A percentile compares a stretch with the other conserved stretches of the same genome.
Conservation (phyloP, 345 rosid species). For the Salix exigua region DNA sequence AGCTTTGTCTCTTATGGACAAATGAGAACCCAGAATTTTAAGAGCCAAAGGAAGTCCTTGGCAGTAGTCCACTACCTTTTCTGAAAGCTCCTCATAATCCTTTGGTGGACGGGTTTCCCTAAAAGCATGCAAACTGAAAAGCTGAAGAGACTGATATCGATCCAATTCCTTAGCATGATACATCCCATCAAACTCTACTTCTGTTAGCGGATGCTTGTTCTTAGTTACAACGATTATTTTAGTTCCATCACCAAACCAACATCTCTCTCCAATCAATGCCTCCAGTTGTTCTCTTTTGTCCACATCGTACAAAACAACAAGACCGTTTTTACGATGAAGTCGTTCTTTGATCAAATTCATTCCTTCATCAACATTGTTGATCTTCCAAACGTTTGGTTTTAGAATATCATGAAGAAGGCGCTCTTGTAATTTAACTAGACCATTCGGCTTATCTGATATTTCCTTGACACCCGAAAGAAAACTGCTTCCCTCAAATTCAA, state of each 20-base stretch:
- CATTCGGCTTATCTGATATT: not conserved
- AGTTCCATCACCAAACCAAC: not conserved
- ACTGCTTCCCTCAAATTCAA: not conserved
- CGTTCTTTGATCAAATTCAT: slow-evolving; percentile 4
- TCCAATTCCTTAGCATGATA: not conserved
- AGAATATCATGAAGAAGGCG: not conserved
- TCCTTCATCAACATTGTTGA: not conserved
- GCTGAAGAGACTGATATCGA: not conserved
- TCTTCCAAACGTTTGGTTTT: not conserved
- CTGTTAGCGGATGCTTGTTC: not conserved
- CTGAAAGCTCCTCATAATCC: not conserved
- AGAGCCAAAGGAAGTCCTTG: not conserved
- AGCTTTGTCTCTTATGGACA: not conserved
- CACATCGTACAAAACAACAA: slow-evolving; percentile 6
- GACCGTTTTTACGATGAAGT: not conserved
- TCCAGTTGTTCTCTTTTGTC: not conserved
- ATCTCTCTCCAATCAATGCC: not conserved
- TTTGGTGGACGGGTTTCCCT: not conserved
- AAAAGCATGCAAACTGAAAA: not conserved
- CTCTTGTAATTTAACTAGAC: not conserved
- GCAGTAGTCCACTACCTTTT: not conserved
- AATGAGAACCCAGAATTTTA: not conserved
- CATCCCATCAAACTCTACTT: not conserved
- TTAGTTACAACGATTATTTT: not conserved
- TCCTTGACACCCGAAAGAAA: not conserved